A percentile compares a stretch with the other conserved stretches of the same genome.
phyloP scores from a whole-genome alignment of 2,329 filamentous ascomycete species.

The Aspergillus nomiae region DNA sequence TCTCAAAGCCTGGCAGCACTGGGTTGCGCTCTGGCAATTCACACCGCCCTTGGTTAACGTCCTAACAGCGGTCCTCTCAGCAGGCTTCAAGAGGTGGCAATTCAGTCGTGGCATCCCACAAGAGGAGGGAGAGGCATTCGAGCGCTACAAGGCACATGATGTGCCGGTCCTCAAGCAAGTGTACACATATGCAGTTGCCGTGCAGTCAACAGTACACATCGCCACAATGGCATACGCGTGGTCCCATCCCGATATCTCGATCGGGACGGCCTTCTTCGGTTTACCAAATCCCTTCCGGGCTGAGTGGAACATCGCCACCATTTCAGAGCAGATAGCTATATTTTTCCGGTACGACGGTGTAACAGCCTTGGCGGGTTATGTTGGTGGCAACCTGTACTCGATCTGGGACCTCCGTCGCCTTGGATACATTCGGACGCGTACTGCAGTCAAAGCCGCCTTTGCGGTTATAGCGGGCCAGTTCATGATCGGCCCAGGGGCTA shows the following conservation, averaged over 20 bases:
- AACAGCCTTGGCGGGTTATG: background rate
- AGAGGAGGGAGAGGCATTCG: background rate
- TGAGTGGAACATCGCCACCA: background rate
- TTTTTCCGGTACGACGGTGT: conserved; percentile 4
- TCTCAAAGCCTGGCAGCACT: background rate
- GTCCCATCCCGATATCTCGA: background rate
- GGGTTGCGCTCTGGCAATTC: conserved; percentile 2
- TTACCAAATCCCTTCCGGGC: background rate
- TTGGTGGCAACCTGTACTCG: background rate
- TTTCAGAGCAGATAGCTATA: background rate
- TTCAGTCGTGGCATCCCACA: background rate
- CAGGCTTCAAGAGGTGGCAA: background rate
- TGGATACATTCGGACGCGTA: background rate
- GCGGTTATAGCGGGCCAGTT: background rate
- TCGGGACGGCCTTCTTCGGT: background rate
- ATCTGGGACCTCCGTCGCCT: conserved; percentile 2
- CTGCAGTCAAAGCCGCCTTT: background rate
- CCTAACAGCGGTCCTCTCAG: background rate
- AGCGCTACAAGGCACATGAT: background rate
- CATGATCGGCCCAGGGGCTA: background rate
- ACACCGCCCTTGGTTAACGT: background rate
- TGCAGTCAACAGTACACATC: background rate
- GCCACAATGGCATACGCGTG: conserved; percentile 2
- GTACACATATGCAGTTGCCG: background rate
- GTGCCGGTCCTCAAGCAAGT: background rate